Percentiles rank a stretch among this genome's conserved stretches.
These are phyloP conservation scores for Kokia cookei DNA, from an alignment of 441 rosid species.

Conservation along the genomic window DNA sequence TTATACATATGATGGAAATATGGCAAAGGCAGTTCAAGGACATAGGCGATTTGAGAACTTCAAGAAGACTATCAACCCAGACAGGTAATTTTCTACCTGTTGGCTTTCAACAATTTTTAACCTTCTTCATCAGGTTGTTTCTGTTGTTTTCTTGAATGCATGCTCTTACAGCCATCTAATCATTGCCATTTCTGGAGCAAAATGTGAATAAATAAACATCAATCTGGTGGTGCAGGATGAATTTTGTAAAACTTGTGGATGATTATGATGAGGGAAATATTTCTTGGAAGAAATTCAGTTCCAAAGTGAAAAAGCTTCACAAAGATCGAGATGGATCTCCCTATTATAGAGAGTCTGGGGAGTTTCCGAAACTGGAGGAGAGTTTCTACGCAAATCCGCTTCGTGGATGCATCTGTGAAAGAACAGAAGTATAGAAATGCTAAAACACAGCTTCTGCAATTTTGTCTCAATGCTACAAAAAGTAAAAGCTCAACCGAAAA, in stretches of 20 bases:
- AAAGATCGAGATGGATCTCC: slow-evolving; percentile 69
- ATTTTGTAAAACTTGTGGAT: slow-evolving; percentile 75
- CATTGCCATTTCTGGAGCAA: not conserved
- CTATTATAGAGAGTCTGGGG: slow-evolving; percentile 54
- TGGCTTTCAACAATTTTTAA: not conserved
- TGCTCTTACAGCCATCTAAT: not conserved
- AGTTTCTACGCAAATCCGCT: slow-evolving; percentile 81
- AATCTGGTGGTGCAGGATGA: slow-evolving; percentile 53
- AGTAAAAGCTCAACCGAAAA: slow-evolving; percentile 21
- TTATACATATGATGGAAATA: slow-evolving; percentile 89
- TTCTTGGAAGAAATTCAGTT: slow-evolving; percentile 78
- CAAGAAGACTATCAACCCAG: slow-evolving; percentile 82
- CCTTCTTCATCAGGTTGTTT: not conserved
- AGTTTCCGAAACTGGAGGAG: slow-evolving; percentile 76
- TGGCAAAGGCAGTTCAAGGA: slow-evolving; percentile 99
- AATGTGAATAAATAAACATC: not conserved
- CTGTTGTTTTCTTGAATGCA: not conserved
- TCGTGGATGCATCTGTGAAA: slow-evolving; percentile 82
- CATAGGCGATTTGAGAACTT: slow-evolving; percentile 82
- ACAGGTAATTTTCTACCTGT: slow-evolving; percentile 42
- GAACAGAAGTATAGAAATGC: slow-evolving; percentile 20
- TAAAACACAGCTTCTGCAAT: slow-evolving; percentile 11
- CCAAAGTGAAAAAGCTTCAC: slow-evolving; percentile 80
- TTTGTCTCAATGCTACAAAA: not conserved
- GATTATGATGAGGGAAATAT: slow-evolving; percentile 67